Percentiles rank a stretch among this genome's conserved stretches.
Evolutionary conservation across 2,329 filamentous ascomycete genomes (phyloP).

Genomic region (Stenocarpella maydis): DNA sequence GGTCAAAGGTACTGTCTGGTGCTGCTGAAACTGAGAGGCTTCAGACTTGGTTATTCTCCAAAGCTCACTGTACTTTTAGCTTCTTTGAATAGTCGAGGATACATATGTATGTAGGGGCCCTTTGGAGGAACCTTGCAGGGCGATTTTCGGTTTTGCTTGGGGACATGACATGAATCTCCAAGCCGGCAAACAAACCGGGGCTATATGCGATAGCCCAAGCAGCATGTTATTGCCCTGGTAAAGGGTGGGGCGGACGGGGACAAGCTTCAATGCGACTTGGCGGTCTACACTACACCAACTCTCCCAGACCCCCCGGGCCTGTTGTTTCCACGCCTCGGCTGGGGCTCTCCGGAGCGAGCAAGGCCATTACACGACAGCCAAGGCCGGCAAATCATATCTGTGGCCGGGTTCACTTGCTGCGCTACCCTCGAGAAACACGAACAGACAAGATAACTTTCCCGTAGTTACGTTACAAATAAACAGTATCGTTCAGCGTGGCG

Average conservation of each 20-base stretch:
- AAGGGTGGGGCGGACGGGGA: background rate
- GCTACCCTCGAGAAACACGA: background rate
- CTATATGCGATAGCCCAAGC: background rate
- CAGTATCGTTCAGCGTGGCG: background rate
- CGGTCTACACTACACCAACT: too few relatives aligned
- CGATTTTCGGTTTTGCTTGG: background rate
- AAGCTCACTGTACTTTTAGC: too few relatives aligned
- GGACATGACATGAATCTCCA: background rate
- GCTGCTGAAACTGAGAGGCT: too few relatives aligned
- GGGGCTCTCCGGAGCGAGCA: too few relatives aligned
- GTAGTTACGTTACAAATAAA: constrained; percentile 9
- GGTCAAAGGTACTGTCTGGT: background rate
- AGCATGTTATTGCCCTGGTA: background rate
- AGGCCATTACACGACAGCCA: background rate
- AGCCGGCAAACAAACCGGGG: background rate
- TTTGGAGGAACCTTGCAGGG: background rate
- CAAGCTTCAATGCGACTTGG: background rate
- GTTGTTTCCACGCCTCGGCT: too few relatives aligned
- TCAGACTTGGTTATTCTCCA: background rate
- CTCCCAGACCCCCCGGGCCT: too few relatives aligned
- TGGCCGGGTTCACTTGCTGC: background rate
- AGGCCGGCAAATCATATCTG: background rate
- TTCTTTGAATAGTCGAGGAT: too few relatives aligned
- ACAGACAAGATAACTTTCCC: background rate
- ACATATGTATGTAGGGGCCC: too few relatives aligned